Percentiles rank a stretch among this genome's conserved stretches.
phyloP scores from a whole-genome alignment of 2,329 filamentous ascomycete species.

The Cladobotryum mycophilum region DNA sequence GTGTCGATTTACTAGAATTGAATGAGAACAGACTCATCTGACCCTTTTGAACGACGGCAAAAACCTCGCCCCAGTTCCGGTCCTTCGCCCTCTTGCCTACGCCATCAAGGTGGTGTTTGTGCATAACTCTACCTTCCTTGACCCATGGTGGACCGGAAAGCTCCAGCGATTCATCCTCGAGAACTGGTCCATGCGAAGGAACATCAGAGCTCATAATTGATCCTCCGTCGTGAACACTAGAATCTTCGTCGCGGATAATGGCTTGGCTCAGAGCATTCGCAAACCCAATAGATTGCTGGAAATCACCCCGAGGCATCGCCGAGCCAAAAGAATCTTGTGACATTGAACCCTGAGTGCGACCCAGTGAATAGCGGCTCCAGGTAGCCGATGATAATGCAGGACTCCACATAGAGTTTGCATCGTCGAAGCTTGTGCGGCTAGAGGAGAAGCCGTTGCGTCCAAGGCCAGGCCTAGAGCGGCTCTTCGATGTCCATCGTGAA shows the following conservation, averaged over 20 bases:
- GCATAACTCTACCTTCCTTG: constrained; percentile 91
- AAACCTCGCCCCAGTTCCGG: constrained; percentile 89
- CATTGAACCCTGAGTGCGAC: constrained; percentile 84
- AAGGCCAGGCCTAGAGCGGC: constrained; percentile 68
- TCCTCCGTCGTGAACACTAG: constrained; percentile 42
- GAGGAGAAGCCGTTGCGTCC: constrained; percentile 78
- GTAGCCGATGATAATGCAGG: constrained; percentile 79
- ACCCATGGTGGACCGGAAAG: constrained; percentile 94
- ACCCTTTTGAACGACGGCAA: constrained; percentile 92
- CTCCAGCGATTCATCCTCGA: constrained; percentile 90
- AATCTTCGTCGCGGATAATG: constrained; percentile 83
- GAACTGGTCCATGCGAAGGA: constrained; percentile 51
- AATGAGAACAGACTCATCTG: constrained; percentile 94
- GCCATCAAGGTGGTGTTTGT: constrained; percentile 92
- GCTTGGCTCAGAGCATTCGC: constrained; percentile 94
- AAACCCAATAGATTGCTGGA: constrained; percentile 95
- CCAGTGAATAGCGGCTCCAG: constrained; percentile 90
- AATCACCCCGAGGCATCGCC: constrained; percentile 68
- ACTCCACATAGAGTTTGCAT: constrained; percentile 84
- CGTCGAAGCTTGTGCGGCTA: constrained; percentile 89
- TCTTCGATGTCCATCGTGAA: constrained; percentile 78
- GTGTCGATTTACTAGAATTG: constrained; percentile 68
- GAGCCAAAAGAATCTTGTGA: constrained; percentile 88
- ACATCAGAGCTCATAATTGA: constrained; percentile 56
- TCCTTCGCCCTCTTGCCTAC: constrained; percentile 90